Conservation (phyloP, 1,284 basidiomycete species). For the Golubevia sp. region DNA sequence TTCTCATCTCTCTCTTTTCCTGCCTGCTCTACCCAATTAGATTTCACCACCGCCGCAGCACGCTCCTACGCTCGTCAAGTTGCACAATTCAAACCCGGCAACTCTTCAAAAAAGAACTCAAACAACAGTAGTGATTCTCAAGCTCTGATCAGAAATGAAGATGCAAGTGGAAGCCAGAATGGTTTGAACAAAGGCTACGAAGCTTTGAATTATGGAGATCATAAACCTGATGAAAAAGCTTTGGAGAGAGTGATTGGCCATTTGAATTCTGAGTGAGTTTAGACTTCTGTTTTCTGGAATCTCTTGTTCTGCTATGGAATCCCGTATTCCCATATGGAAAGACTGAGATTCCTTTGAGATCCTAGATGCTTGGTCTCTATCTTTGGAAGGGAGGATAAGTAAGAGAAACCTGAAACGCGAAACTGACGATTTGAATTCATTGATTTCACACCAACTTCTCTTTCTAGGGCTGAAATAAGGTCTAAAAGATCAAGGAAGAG, state of each 20-base stretch:
- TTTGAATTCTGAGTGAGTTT: slow-evolving; percentile 47
- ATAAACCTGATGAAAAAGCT: slow-evolving; percentile 40
- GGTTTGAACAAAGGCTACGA: too few relatives aligned
- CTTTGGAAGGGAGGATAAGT: too few relatives aligned
- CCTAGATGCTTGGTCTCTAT: too few relatives aligned
- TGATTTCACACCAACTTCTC: neutral
- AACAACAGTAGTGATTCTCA: too few relatives aligned
- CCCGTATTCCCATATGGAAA: too few relatives aligned
- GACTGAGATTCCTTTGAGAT: too few relatives aligned
- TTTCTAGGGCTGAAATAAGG: slow-evolving; percentile 1
- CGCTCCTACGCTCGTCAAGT: slow-evolving; percentile 45
- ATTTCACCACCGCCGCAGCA: slow-evolving; percentile 46
- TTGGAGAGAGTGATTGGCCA: slow-evolving; percentile 49
- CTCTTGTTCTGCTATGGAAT: too few relatives aligned
- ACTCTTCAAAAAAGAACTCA: slow-evolving; percentile 11
- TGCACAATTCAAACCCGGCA: slow-evolving; percentile 30
- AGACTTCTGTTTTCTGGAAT: too few relatives aligned
- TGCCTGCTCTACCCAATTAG: too few relatives aligned
- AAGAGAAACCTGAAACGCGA: too few relatives aligned
- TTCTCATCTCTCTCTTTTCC: slow-evolving; percentile 63
- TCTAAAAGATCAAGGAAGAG: slow-evolving; percentile 33
- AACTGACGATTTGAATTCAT: neutral
- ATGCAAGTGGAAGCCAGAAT: too few relatives aligned
- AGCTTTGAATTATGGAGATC: slow-evolving; percentile 59
- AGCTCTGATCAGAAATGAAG: too few relatives aligned